phyloP scores from a whole-genome alignment of 805 yeast genomes.

The Wickerhamomyces kurtzmanii region DNA sequence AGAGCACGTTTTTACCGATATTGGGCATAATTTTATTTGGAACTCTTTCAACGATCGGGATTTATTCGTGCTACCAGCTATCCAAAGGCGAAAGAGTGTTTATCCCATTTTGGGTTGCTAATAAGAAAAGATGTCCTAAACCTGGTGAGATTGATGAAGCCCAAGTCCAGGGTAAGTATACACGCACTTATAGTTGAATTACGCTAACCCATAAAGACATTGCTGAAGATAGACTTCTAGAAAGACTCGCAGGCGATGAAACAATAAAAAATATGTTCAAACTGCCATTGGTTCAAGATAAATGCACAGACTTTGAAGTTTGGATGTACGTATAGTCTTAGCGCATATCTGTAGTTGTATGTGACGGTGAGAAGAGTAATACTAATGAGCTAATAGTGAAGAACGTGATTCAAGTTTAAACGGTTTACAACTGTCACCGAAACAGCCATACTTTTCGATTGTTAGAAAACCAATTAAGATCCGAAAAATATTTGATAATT shows the following conservation, averaged over 20 bases:
- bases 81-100: constrained; percentile 2
- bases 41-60: no score
- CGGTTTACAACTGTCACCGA: constrained; percentile 15
- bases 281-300: constrained; percentile 9
- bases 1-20: no score
- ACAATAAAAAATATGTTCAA: constrained; percentile 10
- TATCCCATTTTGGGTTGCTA: constrained; percentile 13
- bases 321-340: no score
- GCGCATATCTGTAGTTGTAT: no score
- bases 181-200: no score
- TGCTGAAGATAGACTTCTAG: constrained; percentile 15
- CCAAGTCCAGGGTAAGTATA: no score
- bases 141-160: constrained; percentile 9
- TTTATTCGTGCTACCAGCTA: background rate
- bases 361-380: no score
- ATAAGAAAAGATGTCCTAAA: constrained; percentile 5
- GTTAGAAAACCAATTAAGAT: constrained; percentile 11
- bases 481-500: constrained; percentile 6
- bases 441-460: constrained; percentile 6
- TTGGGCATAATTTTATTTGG: no score
- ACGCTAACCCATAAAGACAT: no score
- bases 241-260: constrained; percentile 11
- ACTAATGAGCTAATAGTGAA: no score
- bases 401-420: constrained; percentile 10
- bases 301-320: constrained; percentile 10